phyloP scores from a whole-genome alignment of 225 moss, liverwort and hornwort species.

The Climacium dendroides region DNA sequence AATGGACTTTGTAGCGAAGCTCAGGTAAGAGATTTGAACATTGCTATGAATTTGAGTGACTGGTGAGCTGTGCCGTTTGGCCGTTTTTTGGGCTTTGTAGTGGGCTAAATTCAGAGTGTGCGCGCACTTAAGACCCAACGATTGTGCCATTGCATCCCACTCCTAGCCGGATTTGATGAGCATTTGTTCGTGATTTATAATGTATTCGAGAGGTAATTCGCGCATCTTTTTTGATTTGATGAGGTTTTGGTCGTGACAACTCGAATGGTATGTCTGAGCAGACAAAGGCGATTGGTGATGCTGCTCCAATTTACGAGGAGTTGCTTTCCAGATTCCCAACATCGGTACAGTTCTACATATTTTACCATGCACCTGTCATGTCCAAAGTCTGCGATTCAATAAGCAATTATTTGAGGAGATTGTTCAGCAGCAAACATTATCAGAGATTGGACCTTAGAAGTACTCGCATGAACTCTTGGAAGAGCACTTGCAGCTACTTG shows the following conservation, averaged over 20 bases:
- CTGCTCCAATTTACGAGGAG: slow-evolving; percentile 68
- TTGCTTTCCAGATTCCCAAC: slow-evolving; percentile 76
- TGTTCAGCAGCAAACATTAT: neutral
- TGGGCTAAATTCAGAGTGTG: neutral
- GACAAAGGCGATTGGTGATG: slow-evolving; percentile 63
- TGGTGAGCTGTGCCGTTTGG: neutral
- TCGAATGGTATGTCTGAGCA: slow-evolving; percentile 12
- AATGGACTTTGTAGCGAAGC: slow-evolving; percentile 67
- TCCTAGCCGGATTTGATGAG: neutral
- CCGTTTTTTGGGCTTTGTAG: neutral
- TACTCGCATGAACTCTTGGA: neutral
- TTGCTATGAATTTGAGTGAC: neutral
- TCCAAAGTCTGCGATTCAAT: neutral
- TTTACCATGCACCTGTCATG: neutral
- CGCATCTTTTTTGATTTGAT: neutral
- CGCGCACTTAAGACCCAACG: neutral
- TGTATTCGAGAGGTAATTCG: neutral
- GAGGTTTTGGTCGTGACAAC: neutral
- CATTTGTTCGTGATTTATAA: neutral
- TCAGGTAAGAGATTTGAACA: slow-evolving; percentile 29
- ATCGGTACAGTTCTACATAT: slow-evolving; percentile 33
- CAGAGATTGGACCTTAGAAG: neutral
- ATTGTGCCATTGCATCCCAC: neutral
- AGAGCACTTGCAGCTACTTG: neutral
- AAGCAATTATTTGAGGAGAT: neutral